These are phyloP conservation scores for Hyaloperonospora brassicae DNA, from an alignment of 352 stramenopile genomes.

Conservation along the genomic window DNA sequence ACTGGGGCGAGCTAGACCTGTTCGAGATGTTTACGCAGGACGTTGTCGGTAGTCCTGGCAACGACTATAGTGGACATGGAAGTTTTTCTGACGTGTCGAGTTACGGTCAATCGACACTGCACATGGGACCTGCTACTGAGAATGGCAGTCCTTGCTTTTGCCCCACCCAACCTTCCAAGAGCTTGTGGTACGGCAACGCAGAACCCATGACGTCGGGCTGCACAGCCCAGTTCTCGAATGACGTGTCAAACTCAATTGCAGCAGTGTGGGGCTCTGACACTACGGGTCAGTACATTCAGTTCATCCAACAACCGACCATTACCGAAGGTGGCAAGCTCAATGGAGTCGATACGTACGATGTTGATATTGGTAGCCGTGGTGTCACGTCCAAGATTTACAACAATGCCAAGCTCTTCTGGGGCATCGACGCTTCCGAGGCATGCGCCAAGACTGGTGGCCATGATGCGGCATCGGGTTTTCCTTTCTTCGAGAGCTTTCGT, in stretches of 20 bases:
- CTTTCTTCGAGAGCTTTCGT: slow-evolving; percentile 71
- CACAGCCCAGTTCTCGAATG: slow-evolving; percentile 60
- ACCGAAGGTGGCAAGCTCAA: slow-evolving; percentile 50
- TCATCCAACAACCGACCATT: slow-evolving; percentile 63
- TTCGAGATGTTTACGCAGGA: slow-evolving; percentile 84
- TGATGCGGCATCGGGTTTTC: slow-evolving; percentile 56
- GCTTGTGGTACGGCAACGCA: slow-evolving; percentile 45
- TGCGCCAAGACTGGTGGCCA: slow-evolving; percentile 49
- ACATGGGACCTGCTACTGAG: slow-evolving; percentile 45
- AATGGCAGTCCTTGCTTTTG: slow-evolving; percentile 51
- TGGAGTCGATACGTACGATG: slow-evolving; percentile 52
- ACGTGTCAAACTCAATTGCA: slow-evolving; percentile 51
- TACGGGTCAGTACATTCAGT: slow-evolving; percentile 58
- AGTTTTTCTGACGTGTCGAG: slow-evolving; percentile 29
- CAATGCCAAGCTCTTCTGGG: slow-evolving; percentile 65
- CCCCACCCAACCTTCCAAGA: slow-evolving; percentile 38
- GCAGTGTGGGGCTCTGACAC: slow-evolving; percentile 54
- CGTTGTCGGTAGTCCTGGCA: slow-evolving; percentile 22
- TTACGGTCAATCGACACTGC: slow-evolving; percentile 68
- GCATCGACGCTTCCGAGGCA: slow-evolving; percentile 28
- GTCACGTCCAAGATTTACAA: slow-evolving; percentile 72
- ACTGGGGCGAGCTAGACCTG: slow-evolving; percentile 70
- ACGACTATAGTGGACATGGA: slow-evolving; percentile 47
- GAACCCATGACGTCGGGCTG: slow-evolving; percentile 59
- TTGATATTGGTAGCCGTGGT: slow-evolving; percentile 33